Conservation (phyloP, 1,139 yeast species). For the Spencermartinsiella ligniputridi region DNA sequence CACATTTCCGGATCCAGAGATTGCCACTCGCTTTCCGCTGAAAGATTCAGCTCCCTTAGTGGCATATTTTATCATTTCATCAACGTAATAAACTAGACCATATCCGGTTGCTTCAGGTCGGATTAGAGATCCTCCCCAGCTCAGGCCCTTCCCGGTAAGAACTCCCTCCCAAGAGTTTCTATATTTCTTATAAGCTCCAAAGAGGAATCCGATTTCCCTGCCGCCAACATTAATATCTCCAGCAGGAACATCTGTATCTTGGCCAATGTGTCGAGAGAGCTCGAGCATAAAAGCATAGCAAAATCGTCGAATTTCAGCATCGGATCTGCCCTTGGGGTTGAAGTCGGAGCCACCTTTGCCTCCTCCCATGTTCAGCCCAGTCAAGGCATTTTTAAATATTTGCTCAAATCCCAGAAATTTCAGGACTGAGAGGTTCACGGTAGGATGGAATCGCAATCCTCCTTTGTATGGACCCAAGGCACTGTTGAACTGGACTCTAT, state of each 20-base stretch:
- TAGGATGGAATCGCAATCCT: conserved; percentile 96
- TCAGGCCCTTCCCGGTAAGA: conserved; percentile 93
- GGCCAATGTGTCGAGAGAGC: conserved; percentile 93
- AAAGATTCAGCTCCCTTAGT: conserved; percentile 83
- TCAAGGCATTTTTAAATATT: conserved; percentile 95
- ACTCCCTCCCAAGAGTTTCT: conserved; percentile 96
- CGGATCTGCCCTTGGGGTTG: conserved; percentile 93
- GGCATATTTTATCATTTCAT: conserved; percentile 95
- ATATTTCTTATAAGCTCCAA: conserved; percentile 93
- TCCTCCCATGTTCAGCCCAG: conserved; percentile 98
- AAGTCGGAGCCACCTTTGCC: conserved; percentile 99
- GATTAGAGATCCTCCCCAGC: conserved; percentile 98
- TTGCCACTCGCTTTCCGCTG: conserved; percentile 89
- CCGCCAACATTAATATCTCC: conserved; percentile 96
- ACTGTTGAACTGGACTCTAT: conserved; percentile 97
- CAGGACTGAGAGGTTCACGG: conserved; percentile 89
- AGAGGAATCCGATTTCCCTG: conserved; percentile 86
- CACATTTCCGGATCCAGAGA: conserved; percentile 98
- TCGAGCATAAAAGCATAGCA: conserved; percentile 95
- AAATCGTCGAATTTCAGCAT: conserved; percentile 92
- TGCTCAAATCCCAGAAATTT: conserved; percentile 98
- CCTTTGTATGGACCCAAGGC: conserved; percentile 99
- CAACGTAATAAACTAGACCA: conserved; percentile 95
- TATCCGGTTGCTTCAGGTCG: conserved; percentile 99
- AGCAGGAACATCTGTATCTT: conserved; percentile 96